Evolutionary conservation across 768 basidiomycete genomes (phyloP), one percentile per base, ranked within the genome.

Genomic region (Lyophyllum decastes): DNA sequence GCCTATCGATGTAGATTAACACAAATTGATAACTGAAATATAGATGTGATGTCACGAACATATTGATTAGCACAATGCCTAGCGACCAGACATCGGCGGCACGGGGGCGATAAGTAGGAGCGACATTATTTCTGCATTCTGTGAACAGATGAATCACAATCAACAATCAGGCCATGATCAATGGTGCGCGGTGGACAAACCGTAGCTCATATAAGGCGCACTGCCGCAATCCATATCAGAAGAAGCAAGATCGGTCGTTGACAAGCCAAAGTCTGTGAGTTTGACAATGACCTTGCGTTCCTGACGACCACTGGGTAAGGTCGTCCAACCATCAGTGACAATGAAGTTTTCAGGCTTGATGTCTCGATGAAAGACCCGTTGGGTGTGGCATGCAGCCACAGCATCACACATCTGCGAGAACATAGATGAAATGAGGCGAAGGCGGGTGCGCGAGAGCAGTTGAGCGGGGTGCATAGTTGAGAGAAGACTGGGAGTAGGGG

Each of bases 331-430:
- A 66, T 95, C 92, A 0, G 93, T 94, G 67, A 95, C 93, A 70
- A 95, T 95, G 66, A 95, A 95, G 76, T 98, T 98, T 78, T 98
- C 96, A 0, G 96, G 96, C 77, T 99, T 99, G 83, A 99, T 98
- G 73, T 99, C 96, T 59, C 96, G 87, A 70, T 99, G 96, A 69
- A 89, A 94, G 60, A 99, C 91, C 35, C 88, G 88, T 60, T 89
- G 86, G 17, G 88, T 88, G 70, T 99, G 96, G 74, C 96, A 98
- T 6, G 90, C 86, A 2, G 93, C 92, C 12, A 99, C 95, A 44
- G 96, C 95, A 61, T 95, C 93, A 70, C 96, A 98, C 96, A 99
- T 99, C 76, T 98, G 97, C 19, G 86, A 79, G 73, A 99, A 98
- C 96, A 99, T 99, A 70, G 92, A 89, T 2, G 95, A 87, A 67